Evolutionary conservation across 2,329 filamentous ascomycete species (phyloP).

Genomic region (Talaromyces rugulosus): DNA sequence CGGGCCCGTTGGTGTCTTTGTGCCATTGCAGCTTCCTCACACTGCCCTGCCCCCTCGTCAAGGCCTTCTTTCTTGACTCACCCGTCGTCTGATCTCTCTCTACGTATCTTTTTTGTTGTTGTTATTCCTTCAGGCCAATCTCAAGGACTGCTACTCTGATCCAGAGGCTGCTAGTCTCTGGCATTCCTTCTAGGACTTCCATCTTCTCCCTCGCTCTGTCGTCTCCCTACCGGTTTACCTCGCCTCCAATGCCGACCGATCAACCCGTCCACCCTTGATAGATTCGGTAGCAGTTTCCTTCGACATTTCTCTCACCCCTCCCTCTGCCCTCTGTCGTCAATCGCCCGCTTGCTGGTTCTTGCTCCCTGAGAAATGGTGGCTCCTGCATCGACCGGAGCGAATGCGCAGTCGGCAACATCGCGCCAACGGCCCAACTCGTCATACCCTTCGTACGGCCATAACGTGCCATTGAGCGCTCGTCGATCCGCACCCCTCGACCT

Average conservation of each 20-base stretch:
- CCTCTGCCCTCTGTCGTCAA: conserved; percentile 1
- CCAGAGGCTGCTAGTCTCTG: background rate
- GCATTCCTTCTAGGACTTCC: background rate
- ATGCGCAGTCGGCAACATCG: conserved; percentile 28
- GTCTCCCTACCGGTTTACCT: background rate
- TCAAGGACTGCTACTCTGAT: background rate
- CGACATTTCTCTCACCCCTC: conserved; percentile 10
- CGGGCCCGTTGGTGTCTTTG: background rate
- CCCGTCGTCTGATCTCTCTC: background rate
- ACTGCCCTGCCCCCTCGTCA: background rate
- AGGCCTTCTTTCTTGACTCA: background rate
- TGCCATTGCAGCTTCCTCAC: background rate
- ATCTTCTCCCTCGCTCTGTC: background rate
- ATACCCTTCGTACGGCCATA: conserved; percentile 42
- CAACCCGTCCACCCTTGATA: conserved; percentile 25
- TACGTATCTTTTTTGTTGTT: background rate
- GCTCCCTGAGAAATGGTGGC: conserved; percentile 38
- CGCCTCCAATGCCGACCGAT: conserved; percentile 31
- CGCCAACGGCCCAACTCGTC: conserved; percentile 38
- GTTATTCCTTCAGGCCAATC: background rate
- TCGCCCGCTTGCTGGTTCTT: conserved; percentile 3
- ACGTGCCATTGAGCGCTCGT: conserved; percentile 61
- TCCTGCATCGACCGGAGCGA: conserved; percentile 40
- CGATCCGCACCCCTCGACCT: conserved; percentile 71
- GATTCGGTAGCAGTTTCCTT: conserved; percentile 13